Base-by-base conservation (phyloP, 2,329 filamentous ascomycete species). In the Trichoderma lentiforme region DNA sequence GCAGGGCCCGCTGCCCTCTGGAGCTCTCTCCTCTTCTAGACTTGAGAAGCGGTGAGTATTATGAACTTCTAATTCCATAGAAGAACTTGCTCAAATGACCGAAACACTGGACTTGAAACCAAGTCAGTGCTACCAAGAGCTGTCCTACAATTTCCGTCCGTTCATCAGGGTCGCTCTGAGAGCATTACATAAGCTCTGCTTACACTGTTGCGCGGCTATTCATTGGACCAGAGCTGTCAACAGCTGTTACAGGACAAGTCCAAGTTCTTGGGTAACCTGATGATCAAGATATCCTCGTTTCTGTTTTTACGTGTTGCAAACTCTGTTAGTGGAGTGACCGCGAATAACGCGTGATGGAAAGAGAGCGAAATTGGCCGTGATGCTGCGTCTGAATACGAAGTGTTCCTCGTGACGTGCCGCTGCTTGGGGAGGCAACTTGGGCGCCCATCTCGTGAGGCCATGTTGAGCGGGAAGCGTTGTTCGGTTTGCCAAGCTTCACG, bases 201-300 rank as follows among this genome's bases (percentile, higher is more conserved):
- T 30, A 14, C 3, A 8, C 21, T 15, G 39, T 32, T 32, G 68
- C 68, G 68, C 68, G 58, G 60, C 47, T 70, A 70, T 64, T 11
- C 60, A 70, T 70, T 70, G 68, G 68, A 58, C 60, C 32, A 64
- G 32, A 57, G 28, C 28, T 34, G 11, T 21, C 47, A 39, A 32
- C 4, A 21, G 2, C 21, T 63, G 28, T 18, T 32, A 30, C 67
- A 30, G 5, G 11, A 3, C 14, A 39, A 36, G 34, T 36, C 15
- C 15, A 43, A 43, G 15, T 43, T 36, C 32, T 56, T 34, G 34
- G 12, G 51, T 47, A 65, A 21, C 62, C 62, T 53, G 62, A 21
- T 34, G 24, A 51, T 51, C n/a, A 32, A 43, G 32, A 12, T 18
- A n/a, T n/a, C 58, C 47, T 32, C 36, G 11, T 7, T 30, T 21